Percentiles rank a stretch among this genome's conserved stretches.
These are phyloP conservation scores for Endocarpon pusillum DNA, from an alignment of 495 filamentous ascomycete genomes.

Conservation along the genomic window DNA sequence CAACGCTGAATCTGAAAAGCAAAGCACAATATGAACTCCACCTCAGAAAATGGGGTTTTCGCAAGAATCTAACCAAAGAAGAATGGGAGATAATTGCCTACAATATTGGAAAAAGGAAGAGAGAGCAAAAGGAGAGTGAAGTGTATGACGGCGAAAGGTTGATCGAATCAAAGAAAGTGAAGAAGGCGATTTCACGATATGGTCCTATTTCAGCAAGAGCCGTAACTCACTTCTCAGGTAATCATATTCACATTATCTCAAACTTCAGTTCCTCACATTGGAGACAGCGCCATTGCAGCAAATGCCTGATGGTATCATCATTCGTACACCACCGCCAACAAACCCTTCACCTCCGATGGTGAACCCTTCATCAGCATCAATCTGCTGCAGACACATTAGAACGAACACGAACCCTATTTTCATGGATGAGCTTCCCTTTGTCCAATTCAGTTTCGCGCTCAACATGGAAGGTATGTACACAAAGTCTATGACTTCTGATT, in stretches of 20 bases:
- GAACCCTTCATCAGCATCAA: not conserved
- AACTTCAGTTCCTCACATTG: not conserved
- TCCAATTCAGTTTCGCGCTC: slow-evolving; percentile 1
- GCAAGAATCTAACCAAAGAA: slow-evolving; percentile 6
- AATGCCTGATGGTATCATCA: slow-evolving; percentile 5
- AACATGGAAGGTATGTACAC: not conserved
- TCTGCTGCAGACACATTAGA: not conserved
- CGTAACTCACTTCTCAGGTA: not conserved
- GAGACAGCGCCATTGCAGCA: slow-evolving; percentile 3
- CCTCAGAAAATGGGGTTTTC: slow-evolving; percentile 9
- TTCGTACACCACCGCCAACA: slow-evolving; percentile 6
- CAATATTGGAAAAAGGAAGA: slow-evolving; percentile 5
- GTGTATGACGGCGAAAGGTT: slow-evolving; percentile 2
- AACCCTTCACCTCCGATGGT: not conserved
- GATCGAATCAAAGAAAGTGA: slow-evolving; percentile 4
- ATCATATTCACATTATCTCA: not conserved
- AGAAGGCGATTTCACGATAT: slow-evolving; percentile 9
- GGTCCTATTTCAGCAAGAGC: not conserved
- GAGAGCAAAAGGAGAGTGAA: slow-evolving; percentile 6
- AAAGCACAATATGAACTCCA: slow-evolving; percentile 12
- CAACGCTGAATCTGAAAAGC: slow-evolving; percentile 4
- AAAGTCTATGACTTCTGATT: no score
- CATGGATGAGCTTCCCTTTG: not conserved
- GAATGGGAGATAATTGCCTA: slow-evolving; percentile 8
- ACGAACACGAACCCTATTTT: not conserved